Conservation (phyloP, 176 grass and related monocot genomes). For the Avena insularis region DNA sequence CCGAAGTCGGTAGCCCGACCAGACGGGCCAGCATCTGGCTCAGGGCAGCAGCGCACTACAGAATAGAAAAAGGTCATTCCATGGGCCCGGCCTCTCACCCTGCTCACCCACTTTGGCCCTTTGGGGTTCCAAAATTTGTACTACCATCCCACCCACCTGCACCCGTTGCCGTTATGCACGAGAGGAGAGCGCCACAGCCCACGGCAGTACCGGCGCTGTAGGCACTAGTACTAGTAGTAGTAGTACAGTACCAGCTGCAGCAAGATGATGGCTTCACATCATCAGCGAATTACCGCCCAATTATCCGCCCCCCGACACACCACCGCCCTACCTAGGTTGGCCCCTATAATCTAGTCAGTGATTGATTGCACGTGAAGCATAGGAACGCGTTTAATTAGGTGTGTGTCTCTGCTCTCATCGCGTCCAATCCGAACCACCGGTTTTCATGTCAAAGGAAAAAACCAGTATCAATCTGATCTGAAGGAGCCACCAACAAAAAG, state of each 20-base stretch:
- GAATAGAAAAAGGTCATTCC: neutral
- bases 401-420: neutral
- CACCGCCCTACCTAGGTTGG: neutral
- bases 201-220: neutral
- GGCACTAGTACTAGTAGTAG: neutral
- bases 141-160: too few relatives aligned
- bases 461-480: too few relatives aligned
- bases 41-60: neutral
- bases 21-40: too few relatives aligned
- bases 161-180: too few relatives aligned
- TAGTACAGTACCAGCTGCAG: neutral
- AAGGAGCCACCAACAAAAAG: neutral
- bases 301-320: neutral
- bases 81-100: neutral
- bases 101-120: neutral
- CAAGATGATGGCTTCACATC: neutral
- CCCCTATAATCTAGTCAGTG: neutral
- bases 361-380: conserved; percentile 40
- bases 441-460: too few relatives aligned
- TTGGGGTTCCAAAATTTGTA: too few relatives aligned
- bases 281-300: neutral
- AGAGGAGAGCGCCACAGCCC: too few relatives aligned
- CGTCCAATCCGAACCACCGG: conserved; percentile 28
- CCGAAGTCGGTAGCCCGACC: too few relatives aligned
- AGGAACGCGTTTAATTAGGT: neutral